Evolutionary conservation across 129 eudicot species (phyloP).

Genomic region (Saussurea involucrata): DNA sequence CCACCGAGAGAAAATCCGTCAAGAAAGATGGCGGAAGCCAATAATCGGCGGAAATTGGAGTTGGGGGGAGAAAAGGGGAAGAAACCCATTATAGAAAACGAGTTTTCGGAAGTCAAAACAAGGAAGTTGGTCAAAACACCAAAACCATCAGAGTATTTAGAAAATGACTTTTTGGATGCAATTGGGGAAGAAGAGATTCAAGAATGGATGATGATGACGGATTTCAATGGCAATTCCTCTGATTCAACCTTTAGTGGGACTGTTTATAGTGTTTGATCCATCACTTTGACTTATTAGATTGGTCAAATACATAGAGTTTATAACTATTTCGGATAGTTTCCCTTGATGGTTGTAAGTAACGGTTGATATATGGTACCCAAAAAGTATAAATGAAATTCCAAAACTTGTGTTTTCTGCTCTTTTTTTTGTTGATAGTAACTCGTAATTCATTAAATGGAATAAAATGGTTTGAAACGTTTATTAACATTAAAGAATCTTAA

Average conservation of each 20-base stretch:
- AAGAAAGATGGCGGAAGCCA: constrained; percentile 2
- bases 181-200: constrained; percentile 51
- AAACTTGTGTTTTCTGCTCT: too few relatives aligned
- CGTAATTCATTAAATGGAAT: not conserved
- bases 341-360: not conserved
- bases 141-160: too few relatives aligned
- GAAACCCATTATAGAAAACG: not conserved
- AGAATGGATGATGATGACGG: constrained; percentile 64
- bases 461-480: not conserved
- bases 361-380: not conserved
- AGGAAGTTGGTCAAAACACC: too few relatives aligned
- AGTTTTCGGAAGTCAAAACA: too few relatives aligned
- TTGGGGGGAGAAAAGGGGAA: not conserved
- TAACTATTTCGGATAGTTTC: not conserved
- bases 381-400: not conserved
- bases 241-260: constrained; percentile 45
- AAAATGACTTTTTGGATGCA: constrained; percentile 35
- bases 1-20: not conserved
- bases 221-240: constrained; percentile 47
- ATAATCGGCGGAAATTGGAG: not conserved
- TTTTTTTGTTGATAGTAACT: too few relatives aligned
- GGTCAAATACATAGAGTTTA: not conserved
- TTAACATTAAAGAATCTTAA: not conserved
- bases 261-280: constrained; percentile 33
- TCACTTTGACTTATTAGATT: not conserved